Evolutionary conservation across 805 yeast species (phyloP), one percentile per base, ranked within the genome.

Genomic region (Millerozyma miso): DNA sequence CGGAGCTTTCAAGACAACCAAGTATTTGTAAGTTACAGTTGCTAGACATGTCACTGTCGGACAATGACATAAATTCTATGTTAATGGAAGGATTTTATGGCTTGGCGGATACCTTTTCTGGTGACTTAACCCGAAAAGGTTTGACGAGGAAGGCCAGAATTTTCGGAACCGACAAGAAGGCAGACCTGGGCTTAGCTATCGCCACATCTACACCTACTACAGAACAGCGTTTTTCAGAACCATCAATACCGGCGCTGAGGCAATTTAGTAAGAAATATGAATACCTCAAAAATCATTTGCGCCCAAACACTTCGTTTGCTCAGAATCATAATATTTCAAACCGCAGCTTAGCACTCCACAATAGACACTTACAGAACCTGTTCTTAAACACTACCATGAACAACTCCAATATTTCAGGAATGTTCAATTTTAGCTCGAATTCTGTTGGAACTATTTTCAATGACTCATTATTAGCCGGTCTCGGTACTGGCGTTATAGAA

Each of bases 401-500:
- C 15, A 50, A 50, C 35, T 43, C 45, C 26, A 48, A 46, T 38
- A 42, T 49, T 12, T 45, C 54, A 2, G 37, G 39, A 1, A 23
- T 23, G 6, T 23, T 23, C 29, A 23, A 23, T 23, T 33, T 37
- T 15, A 43, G 38, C 16, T 47, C 51, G 39, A 48, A 52, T 14
- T 52, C 62, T 6, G 41, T 48, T 32, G 42, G 42, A 16, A 51
- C 51, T 33, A 26, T 14, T 14, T 19, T 16, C 10, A 56, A 58
- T 40, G 54, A 53, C 4, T 64, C 73, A 6, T 56, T 62, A 10
- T 49, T 69, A 33, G 55, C 62, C 10, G 65, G 65, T 7, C 59
- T 64, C 47, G 71, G 67, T 4, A 57, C 55, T 35, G 72, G 71
- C 4, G 59, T 67, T 2, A 46, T 65, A 1, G 71, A 63, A 42